Evolutionary conservation across 129 eudicot genomes (phyloP), one percentile per base, ranked within the genome.

Genomic region (Centrapalus pauciflorus): DNA sequence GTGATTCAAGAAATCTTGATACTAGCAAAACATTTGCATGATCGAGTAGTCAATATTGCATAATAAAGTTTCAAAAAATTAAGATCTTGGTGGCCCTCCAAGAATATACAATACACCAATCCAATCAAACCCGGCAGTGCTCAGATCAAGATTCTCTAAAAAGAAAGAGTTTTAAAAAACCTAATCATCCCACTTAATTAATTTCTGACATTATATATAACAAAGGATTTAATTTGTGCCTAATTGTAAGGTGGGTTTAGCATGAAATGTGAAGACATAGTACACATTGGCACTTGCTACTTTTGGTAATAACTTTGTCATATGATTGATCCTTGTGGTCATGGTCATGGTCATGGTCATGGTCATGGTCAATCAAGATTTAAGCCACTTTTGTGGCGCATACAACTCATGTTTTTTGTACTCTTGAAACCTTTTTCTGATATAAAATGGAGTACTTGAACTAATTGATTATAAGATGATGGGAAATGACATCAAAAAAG

Each of bases 231-330:
- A 8, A 43, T n/a, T n/a, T n/a, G n/a, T 59, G 72, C 23, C 64
- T 40, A n/a, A 74, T 74, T 55, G 41, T 63, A 64, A 54, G 72
- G 25, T 50, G 4, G 2, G 55, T 56, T 55, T 30, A 65, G 51
- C 60, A 43, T 34, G 66, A 40, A 55, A 41, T n/a, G 57, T 38
- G 57, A 66, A 35, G 55, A 69, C 21, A 23, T 30, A n/a, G n/a
- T n/a, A 56, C 67, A 24, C 67, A 73, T 55, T 55, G n/a, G 67
- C 67, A 74, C 23, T 74, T 74, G 79, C 79, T 66, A 56, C 79
- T 74, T 65, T 55, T 56, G 73, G 73, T 54, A 74, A 55, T 2
- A 66, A 72, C 46, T 61, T 50, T 50, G 23, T 45, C 72, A 33
- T 41, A 46, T 66, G 61, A 74, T 74, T 66, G 79, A 74, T 65